Base-by-base conservation (phyloP, 2,329 filamentous ascomycete genomes). In the Lomentospora prolificans region DNA sequence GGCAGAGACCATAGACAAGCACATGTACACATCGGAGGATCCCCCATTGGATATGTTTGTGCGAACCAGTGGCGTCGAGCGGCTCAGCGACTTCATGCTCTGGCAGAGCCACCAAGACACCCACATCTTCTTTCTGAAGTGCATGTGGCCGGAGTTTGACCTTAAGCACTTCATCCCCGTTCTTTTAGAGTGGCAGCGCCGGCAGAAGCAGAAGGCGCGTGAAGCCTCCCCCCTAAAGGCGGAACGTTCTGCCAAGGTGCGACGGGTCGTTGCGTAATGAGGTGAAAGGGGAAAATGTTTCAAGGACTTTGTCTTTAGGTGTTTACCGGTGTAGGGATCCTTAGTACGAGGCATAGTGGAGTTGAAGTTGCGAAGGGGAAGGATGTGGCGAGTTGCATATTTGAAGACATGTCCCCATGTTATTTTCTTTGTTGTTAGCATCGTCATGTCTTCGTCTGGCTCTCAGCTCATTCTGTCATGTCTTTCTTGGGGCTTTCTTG, bases 51-150 rank as follows among this genome's bases (percentile, higher is more conserved):
- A 99, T 66, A 79, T 99, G 10, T 84, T 99, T 55, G 80, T 99
- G 53, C 84, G 94, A 53, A 99, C 94, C 3, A 96, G 90, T 60
- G 92, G 91, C 27, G 94, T 99, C 12, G 87, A 91, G 69, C 81
- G 94, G 51, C 75, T 99, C 58, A 96, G 90, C 66, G 94, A 99
- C 68, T 99, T 97, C 64, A 94, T 99, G 91, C 83, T 99, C 31
- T 99, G 94, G 94, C 94, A 99, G 71, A 94, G 89, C 64, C 91
- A 97, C 66, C 83, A 96, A 66, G 79, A 92, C 60, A 96, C 94
- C 0, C 87, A 95, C 58, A 87, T 99, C 60, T 89, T 95, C 58
- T 99, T 97, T 67, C 72, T 96, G 57, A 82, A 95, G 64, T 94
- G 89, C 61, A 76, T 96, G 59, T 99, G 94, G 94, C 94, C 94